Evolutionary conservation across 805 yeast species (phyloP), one percentile per base, ranked within the genome.

Genomic region (Yarrowia sp.): DNA sequence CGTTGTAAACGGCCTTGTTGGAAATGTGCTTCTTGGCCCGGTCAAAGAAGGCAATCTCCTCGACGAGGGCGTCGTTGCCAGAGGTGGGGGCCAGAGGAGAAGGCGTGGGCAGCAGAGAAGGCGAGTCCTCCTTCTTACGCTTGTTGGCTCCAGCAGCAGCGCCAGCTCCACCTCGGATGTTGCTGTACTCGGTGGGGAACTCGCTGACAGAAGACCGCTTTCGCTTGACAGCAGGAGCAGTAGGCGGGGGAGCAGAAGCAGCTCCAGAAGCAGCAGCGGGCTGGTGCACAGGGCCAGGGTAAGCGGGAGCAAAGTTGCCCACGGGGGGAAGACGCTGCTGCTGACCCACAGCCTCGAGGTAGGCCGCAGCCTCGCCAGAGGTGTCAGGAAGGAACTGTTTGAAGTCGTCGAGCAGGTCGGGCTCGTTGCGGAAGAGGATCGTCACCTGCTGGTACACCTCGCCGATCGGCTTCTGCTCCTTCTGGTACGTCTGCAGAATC

Each of bases 371-470:
- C 44, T 36, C 49, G 4, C 33, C 79, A n/a, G 80, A 74, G 5
- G 87, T 82, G 69, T 93, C 98, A 2, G 99, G 99, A 73, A 94
- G 80, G 72, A 94, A 94, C 73, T 91, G 92, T 73, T 92, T 91
- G 76, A 94, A 94, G 71, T 96, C 99, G 67, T 91, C 96, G 65
- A 94, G 77, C 63, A 94, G 79, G 70, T 94, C 99, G 0, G 98
- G 98, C 12, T 97, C 96, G 68, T 90, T 89, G 64, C 89, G 86
- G 76, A 94, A 94, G 60, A 94, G 78, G 6, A 84, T 80, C 0
- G 97, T 88, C 2, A 94, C 97, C 72, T 94, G 97, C 62, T 90
- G 87, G 70, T 94, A 94, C 12, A 94, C 99, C 70, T 94, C 98
- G 58, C 90, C 86, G 60, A 94, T 94, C 51, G 97, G 97, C 70